Conservation (phyloP, 306 rosid genomes). For the Cucurbita argyrosperma region DNA sequence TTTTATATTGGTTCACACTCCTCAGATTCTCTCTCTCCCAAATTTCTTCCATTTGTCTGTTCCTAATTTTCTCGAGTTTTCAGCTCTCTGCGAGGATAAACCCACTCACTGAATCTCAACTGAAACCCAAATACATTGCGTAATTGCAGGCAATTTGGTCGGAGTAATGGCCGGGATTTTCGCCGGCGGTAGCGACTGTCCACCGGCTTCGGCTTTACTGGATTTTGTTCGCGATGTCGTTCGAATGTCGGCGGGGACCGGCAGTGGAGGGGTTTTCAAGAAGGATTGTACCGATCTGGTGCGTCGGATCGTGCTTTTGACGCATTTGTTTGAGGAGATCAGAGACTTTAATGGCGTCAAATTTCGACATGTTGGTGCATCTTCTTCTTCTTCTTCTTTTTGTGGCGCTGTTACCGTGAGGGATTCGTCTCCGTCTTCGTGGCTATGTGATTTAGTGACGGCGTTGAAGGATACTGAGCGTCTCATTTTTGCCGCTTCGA, state of each 20-base stretch:
- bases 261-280: slow-evolving; percentile 30
- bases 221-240: slow-evolving; percentile 39
- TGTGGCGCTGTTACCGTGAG: background rate
- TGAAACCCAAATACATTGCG: background rate
- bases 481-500: slow-evolving; percentile 38
- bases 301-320: slow-evolving; percentile 82
- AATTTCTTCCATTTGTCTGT: background rate
- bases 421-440: slow-evolving; percentile 7
- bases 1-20: background rate
- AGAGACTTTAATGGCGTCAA: slow-evolving; percentile 27
- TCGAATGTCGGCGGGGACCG: slow-evolving; percentile 21
- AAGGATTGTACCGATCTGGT: slow-evolving; percentile 89
- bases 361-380: slow-evolving; percentile 9
- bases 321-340: slow-evolving; percentile 73
- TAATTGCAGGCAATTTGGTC: background rate
- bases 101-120: background rate
- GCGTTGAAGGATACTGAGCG: slow-evolving; percentile 63
- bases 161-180: slow-evolving; percentile 45
- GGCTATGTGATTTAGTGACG: slow-evolving; percentile 50
- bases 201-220: slow-evolving; percentile 41
- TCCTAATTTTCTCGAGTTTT: background rate
- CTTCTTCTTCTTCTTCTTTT: slow-evolving; percentile 18
- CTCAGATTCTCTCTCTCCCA: background rate
- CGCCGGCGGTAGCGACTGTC: slow-evolving; percentile 27
- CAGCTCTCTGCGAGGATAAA: background rate